Conservation (phyloP, 75 land plant species). For the Sequoiadendron giganteum region DNA sequence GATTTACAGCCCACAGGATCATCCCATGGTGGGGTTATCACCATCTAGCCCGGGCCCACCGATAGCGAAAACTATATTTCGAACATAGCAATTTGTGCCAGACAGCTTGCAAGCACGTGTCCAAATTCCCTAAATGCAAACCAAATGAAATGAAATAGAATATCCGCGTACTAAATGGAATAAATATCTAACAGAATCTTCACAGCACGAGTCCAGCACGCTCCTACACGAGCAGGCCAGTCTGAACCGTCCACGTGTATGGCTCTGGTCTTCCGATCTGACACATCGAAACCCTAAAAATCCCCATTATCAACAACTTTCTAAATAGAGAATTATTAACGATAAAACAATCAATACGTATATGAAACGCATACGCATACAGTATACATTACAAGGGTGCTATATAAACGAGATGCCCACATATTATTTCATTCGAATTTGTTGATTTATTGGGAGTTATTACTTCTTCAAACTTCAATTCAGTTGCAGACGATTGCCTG, state of each 20-base stretch:
- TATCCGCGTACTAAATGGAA: background rate
- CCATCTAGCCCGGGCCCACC: no score
- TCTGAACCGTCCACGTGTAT: slow-evolving; percentile 2
- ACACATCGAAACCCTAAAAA: background rate
- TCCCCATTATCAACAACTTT: background rate
- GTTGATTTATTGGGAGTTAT: background rate
- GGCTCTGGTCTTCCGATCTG: background rate
- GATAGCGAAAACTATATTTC: no score
- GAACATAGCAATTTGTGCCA: background rate
- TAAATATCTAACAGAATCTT: background rate
- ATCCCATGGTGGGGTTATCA: no score
- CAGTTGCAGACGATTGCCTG: background rate
- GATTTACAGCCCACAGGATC: no score
- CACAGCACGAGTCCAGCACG: slow-evolving; percentile 4
- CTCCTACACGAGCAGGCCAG: background rate
- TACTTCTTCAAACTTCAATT: background rate
- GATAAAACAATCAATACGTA: background rate
- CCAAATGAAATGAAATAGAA: background rate
- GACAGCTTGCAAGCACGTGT: background rate
- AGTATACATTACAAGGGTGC: background rate
- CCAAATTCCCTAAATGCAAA: background rate
- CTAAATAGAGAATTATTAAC: background rate
- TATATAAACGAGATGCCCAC: background rate
- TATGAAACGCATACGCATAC: background rate
- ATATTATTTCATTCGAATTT: background rate